Evolutionary conservation across 108 stramenopile genomes (phyloP).

Genomic region (Skeletonema tropicum): DNA sequence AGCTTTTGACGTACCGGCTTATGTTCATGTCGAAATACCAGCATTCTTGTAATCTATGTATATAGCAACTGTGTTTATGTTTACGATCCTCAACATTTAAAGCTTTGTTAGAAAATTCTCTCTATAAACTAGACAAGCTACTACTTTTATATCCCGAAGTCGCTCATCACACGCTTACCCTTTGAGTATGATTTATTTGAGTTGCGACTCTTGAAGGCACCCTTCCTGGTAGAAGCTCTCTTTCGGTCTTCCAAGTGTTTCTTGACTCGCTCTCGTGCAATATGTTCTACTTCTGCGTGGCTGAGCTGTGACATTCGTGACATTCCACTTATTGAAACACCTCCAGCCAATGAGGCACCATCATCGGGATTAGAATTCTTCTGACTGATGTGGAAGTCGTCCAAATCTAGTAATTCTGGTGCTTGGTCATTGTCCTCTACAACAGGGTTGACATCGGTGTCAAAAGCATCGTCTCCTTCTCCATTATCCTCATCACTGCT

Average conservation of each 20-base stretch:
- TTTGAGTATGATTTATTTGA: constrained; percentile 85
- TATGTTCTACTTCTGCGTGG: constrained; percentile 64
- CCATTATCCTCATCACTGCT: constrained; percentile 38
- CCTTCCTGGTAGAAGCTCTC: constrained; percentile 58
- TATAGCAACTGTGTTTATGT: too few relatives aligned
- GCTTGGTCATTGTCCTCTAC: constrained; percentile 32
- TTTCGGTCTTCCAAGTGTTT: constrained; percentile 75
- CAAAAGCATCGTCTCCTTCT: constrained; percentile 33
- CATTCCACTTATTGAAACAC: constrained; percentile 44
- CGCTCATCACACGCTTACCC: constrained; percentile 77
- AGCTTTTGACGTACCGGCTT: too few relatives aligned
- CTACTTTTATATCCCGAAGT: too few relatives aligned
- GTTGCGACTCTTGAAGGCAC: constrained; percentile 82
- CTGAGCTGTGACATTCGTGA: constrained; percentile 42
- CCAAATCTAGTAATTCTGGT: constrained; percentile 41
- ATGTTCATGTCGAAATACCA: too few relatives aligned
- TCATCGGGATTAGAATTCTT: constrained; percentile 14
- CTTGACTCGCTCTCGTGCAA: constrained; percentile 73
- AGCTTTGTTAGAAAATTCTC: too few relatives aligned
- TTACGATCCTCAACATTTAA: too few relatives aligned
- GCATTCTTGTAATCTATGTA: too few relatives aligned
- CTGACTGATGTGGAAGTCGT: constrained; percentile 26
- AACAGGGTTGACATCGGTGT: constrained; percentile 21
- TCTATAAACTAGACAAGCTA: too few relatives aligned
- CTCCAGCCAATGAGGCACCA: constrained; percentile 30